Percentiles rank a stretch among this genome's conserved stretches.
phyloP scores from a whole-genome alignment of 2,329 filamentous ascomycete genomes.

The Trichocomaceae sp. region DNA sequence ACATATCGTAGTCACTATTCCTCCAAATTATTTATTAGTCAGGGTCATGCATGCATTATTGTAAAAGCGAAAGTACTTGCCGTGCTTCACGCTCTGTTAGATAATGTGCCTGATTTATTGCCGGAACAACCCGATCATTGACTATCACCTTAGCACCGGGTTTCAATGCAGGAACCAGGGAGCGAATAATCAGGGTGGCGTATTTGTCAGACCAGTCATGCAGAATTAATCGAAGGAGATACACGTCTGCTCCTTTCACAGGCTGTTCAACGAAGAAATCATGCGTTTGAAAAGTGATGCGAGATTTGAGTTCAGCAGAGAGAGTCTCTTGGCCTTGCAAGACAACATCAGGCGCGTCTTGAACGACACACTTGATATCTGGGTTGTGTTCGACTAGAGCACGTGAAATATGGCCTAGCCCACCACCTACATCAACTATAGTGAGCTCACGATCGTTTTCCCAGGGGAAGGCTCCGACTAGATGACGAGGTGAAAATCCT shows the following conservation, averaged over 20 bases:
- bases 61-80: neutral
- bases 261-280: slow-evolving; percentile 23
- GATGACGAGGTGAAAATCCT: slow-evolving; percentile 6
- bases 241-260: slow-evolving; percentile 24
- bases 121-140: slow-evolving; percentile 1
- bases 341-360: slow-evolving; percentile 37
- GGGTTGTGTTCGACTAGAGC: slow-evolving; percentile 38
- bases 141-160: neutral
- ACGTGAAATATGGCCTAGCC: neutral
- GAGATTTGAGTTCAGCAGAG: neutral
- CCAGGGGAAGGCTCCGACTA: slow-evolving; percentile 9
- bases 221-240: slow-evolving; percentile 33
- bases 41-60: neutral
- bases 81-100: neutral
- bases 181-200: no score
- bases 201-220: slow-evolving; percentile 38
- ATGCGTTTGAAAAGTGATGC: slow-evolving; percentile 5
- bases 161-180: neutral
- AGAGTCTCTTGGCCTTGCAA: neutral
- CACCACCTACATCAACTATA: slow-evolving; percentile 38
- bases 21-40: neutral
- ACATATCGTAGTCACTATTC: neutral
- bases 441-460: slow-evolving; percentile 18
- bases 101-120: neutral
- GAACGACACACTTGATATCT: slow-evolving; percentile 38